These are phyloP conservation scores for Leucogyrophana mollusca DNA, from an alignment of 768 basidiomycete genomes.

Conservation along the genomic window DNA sequence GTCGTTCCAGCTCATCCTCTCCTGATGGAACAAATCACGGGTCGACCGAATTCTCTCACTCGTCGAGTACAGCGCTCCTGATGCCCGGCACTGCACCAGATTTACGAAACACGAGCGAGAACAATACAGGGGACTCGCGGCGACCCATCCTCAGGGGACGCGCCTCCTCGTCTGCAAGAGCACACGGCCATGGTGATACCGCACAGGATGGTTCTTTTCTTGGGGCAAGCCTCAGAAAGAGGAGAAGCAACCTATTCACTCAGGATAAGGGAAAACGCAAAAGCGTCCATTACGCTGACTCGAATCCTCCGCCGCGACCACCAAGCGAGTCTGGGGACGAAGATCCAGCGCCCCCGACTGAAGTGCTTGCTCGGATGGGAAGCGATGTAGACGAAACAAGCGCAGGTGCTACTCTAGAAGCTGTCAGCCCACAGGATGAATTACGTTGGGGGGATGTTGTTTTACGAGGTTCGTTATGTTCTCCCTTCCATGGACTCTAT, in stretches of 20 bases:
- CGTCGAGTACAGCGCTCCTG: constrained; percentile 24
- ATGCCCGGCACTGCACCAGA: constrained; percentile 8
- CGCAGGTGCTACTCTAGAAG: constrained; percentile 51
- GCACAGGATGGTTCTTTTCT: constrained; percentile 9
- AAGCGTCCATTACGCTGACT: constrained; percentile 18
- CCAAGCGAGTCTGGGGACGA: constrained; percentile 17
- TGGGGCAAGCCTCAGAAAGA: constrained; percentile 6
- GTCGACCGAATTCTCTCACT: constrained; percentile 10
- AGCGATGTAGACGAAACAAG: constrained; percentile 60
- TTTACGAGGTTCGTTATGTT: constrained; percentile 71
- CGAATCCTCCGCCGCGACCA: not conserved
- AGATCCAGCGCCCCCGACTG: constrained; percentile 51
- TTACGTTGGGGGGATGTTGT: constrained; percentile 50
- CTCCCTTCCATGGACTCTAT: not conserved
- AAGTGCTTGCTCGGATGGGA: constrained; percentile 65
- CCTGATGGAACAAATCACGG: constrained; percentile 13
- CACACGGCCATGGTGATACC: constrained; percentile 8
- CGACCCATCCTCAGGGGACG: constrained; percentile 20
- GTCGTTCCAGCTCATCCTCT: constrained; percentile 10
- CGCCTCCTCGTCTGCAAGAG: constrained; percentile 4
- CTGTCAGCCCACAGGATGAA: constrained; percentile 17
- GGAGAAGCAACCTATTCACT: not conserved
- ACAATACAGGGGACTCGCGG: constrained; percentile 10
- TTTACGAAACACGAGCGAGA: constrained; percentile 4
- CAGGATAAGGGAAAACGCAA: constrained; percentile 20